Evolutionary conservation across 345 rosid species (phyloP).

Genomic region (Physaria fendleri): DNA sequence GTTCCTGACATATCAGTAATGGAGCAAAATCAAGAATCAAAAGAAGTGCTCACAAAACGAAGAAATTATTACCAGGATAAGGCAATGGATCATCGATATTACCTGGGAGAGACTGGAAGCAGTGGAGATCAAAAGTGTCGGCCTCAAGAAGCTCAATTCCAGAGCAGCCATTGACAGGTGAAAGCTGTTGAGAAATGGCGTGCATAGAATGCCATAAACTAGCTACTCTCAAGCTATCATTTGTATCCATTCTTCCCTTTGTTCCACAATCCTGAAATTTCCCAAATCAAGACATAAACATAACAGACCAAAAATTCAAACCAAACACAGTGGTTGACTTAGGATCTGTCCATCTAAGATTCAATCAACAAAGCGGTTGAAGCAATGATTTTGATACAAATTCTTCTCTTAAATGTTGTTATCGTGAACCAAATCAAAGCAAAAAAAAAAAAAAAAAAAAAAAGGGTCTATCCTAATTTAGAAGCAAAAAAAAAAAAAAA

Average conservation of each 20-base stretch:
- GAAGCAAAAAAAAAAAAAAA: too few relatives aligned
- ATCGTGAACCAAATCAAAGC: not conserved
- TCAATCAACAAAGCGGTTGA: not conserved
- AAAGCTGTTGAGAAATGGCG: slow-evolving; percentile 97
- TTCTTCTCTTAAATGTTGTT: not conserved
- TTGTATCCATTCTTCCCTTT: slow-evolving; percentile 91
- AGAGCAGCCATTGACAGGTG: slow-evolving; percentile 77
- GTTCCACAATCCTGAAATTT: slow-evolving; percentile 77
- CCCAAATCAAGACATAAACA: slow-evolving; percentile 5
- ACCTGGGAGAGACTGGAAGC: slow-evolving; percentile 96
- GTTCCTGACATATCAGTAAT: slow-evolving; percentile 44
- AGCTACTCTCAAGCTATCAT: slow-evolving; percentile 97
- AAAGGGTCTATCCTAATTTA: too few relatives aligned
- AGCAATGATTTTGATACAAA: not conserved
- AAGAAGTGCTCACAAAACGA: not conserved
- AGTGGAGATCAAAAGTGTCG: slow-evolving; percentile 89
- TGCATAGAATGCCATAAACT: slow-evolving; percentile 99
- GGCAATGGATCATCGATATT: not conserved
- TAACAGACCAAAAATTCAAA: not conserved
- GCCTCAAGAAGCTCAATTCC: slow-evolving; percentile 97
- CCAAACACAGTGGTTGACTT: not conserved
- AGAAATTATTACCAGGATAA: not conserved
- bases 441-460: too few relatives aligned
- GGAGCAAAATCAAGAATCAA: not conserved
- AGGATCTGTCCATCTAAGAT: not conserved